Percentiles rank a stretch among this genome's conserved stretches.
Evolutionary conservation across 2,329 filamentous ascomycete species (phyloP).

Genomic region (Catunica adiposa): DNA sequence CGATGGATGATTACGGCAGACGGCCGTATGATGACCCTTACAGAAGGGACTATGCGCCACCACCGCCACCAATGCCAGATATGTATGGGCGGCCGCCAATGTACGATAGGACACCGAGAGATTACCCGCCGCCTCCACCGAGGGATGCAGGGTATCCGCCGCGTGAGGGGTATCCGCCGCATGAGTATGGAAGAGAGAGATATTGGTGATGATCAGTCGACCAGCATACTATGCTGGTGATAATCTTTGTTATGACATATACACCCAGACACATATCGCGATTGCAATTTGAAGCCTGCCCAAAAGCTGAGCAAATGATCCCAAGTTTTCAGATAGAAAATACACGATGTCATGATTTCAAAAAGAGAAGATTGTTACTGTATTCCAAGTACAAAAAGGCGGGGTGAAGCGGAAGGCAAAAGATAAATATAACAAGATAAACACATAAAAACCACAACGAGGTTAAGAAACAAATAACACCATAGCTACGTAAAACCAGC

Average conservation of each 20-base stretch:
- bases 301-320: background rate
- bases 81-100: slow-evolving; percentile 41
- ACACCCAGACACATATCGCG: too few relatives aligned
- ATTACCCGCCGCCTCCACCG: slow-evolving; percentile 29
- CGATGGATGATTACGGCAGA: slow-evolving; percentile 60
- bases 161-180: slow-evolving; percentile 26
- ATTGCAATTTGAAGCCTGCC: too few relatives aligned
- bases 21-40: slow-evolving; percentile 65
- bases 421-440: background rate
- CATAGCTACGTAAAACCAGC: background rate
- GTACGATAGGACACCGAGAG: slow-evolving; percentile 36
- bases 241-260: background rate
- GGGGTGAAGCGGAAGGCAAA: too few relatives aligned
- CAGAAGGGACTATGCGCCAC: slow-evolving; percentile 48
- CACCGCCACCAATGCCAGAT: slow-evolving; percentile 36
- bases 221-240: background rate
- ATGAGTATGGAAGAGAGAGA: slow-evolving; percentile 26
- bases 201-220: slow-evolving; percentile 27
- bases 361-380: background rate
- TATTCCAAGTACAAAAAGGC: background rate
- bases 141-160: slow-evolving; percentile 33
- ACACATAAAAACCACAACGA: too few relatives aligned
- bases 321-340: background rate
- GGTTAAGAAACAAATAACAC: background rate
- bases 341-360: background rate